Percentiles rank a stretch among this genome's conserved stretches.
phyloP scores from a whole-genome alignment of 2,329 filamentous ascomycete species.

The Aspergillus ruber region DNA sequence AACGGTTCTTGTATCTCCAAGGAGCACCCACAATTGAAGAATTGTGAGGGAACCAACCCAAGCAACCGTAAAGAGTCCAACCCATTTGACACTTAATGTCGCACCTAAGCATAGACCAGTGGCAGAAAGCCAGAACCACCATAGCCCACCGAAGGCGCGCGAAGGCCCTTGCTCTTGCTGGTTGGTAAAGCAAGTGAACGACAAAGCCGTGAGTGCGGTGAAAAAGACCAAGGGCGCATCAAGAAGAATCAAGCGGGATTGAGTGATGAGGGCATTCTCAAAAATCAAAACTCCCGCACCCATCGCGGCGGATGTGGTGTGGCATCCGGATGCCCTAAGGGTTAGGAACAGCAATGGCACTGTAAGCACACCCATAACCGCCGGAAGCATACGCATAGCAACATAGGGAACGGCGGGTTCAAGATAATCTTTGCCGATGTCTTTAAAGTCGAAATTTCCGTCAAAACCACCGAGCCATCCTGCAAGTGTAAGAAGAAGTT shows the following conservation, averaged over 20 bases:
- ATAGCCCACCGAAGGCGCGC: slow-evolving; percentile 79
- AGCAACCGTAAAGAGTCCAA: slow-evolving; percentile 95
- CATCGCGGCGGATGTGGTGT: slow-evolving; percentile 74
- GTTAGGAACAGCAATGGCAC: slow-evolving; percentile 93
- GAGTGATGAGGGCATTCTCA: slow-evolving; percentile 91
- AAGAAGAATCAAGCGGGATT: slow-evolving; percentile 90
- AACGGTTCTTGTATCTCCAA: slow-evolving; percentile 82
- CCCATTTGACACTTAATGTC: slow-evolving; percentile 96
- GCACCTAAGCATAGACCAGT: slow-evolving; percentile 83
- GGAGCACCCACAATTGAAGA: slow-evolving; percentile 88
- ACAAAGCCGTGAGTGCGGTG: slow-evolving; percentile 82
- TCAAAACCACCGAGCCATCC: slow-evolving; percentile 94
- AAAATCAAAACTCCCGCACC: slow-evolving; percentile 86
- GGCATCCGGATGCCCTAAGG: slow-evolving; percentile 82
- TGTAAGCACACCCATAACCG: slow-evolving; percentile 78
- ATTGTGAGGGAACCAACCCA: slow-evolving; percentile 92
- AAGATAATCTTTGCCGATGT: slow-evolving; percentile 97
- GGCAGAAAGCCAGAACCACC: slow-evolving; percentile 96
- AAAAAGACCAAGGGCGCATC: slow-evolving; percentile 92
- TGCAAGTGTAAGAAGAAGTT: slow-evolving; percentile 90
- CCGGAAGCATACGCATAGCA: slow-evolving; percentile 90
- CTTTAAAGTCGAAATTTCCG: slow-evolving; percentile 96
- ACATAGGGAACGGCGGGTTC: slow-evolving; percentile 95
- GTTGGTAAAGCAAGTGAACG: slow-evolving; percentile 91
- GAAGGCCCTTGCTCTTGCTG: slow-evolving; percentile 88